Base-by-base conservation (phyloP, 345 rosid species). In the Eucalyptus victrix region DNA sequence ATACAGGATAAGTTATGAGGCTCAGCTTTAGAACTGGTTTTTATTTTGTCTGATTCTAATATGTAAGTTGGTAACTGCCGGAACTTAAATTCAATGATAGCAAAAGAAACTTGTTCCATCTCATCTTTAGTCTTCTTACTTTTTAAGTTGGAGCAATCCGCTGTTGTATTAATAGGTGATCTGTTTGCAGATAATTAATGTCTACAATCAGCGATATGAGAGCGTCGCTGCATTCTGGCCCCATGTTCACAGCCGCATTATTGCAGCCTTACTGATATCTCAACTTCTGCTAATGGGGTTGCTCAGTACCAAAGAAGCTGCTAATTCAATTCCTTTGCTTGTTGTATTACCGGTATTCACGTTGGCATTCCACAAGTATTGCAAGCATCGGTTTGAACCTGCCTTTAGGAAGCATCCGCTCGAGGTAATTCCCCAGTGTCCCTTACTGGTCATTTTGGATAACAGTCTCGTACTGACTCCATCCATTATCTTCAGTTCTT, bases 161-260 rank as follows among this genome's bases (percentile, higher is more conserved):
- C 50, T 42, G 49, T 56, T 87, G 88, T n/a, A 60, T 30, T 60
- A 49, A 88, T 76, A 12, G 86, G 47, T 8, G 65, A 40, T 50
- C 51, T 80, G 49, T 88, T 18, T 69, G 94, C 96, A 98, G 99
- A 94, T 98, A 83, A 94, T 98, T 51, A 98, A 97, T 88, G 99
- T 98, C 58, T 98, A 98, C 94, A 93, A 95, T 88, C 99, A 96
- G 90, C 95, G 90, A 76, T 98, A 98, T 76, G 99, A 98, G 93
- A 97, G 99, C 89, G 97, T 95, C 53, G 98, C 96, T 65, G 99
- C 99, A 26, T 98, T 98, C 92, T 98, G 99, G 99, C 99, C 99
- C 1, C 99, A 98, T 60, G 97, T 98, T 89, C 99, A 98, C 90
- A 95, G 96, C 90, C 95, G 99, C 89, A 96, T 98, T 88, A 89